These are phyloP conservation scores for Pseudogymnoascus sp. DNA, from an alignment of 2,329 filamentous ascomycete species.

Conservation along the genomic window DNA sequence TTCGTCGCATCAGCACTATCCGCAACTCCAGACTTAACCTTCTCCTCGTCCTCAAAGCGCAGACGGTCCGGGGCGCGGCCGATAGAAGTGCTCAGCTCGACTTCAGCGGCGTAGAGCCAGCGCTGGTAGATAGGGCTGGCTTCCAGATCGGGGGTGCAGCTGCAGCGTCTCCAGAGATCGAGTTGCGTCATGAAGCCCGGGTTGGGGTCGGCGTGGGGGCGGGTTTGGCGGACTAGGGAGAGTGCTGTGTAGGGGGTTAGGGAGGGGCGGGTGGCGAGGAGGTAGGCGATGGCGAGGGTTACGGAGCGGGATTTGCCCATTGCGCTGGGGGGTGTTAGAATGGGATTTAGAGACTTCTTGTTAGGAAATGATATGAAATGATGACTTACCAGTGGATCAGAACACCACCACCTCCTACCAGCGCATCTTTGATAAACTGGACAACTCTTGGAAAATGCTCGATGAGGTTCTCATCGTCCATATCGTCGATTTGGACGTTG, in stretches of 20 bases:
- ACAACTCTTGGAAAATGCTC: constrained; percentile 72
- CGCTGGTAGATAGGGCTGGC: constrained; percentile 72
- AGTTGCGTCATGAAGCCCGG: constrained; percentile 86
- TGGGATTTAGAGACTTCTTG: neutral
- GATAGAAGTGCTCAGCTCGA: constrained; percentile 61
- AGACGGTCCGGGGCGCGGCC: constrained; percentile 75
- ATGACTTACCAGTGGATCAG: constrained; percentile 62
- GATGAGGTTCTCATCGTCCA: constrained; percentile 80
- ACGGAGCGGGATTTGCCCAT: constrained; percentile 95
- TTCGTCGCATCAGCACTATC: constrained; percentile 17
- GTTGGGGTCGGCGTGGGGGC: constrained; percentile 82
- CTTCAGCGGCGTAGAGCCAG: constrained; percentile 60
- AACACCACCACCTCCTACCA: constrained; percentile 55
- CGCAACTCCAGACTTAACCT: constrained; percentile 22
- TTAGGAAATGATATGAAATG: constrained; percentile 13
- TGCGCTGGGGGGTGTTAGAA: constrained; percentile 51
- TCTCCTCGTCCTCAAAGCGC: constrained; percentile 71
- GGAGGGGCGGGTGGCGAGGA: constrained; percentile 61
- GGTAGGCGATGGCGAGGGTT: constrained; percentile 73
- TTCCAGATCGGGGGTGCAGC: constrained; percentile 63
- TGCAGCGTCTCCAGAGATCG: constrained; percentile 80
- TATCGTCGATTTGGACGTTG: constrained; percentile 80
- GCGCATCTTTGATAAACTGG: constrained; percentile 72
- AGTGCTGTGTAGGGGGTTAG: constrained; percentile 50
- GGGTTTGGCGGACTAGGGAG: constrained; percentile 57